Conservation (phyloP, 805 yeast genomes). For the Lipomyces orientalis region DNA sequence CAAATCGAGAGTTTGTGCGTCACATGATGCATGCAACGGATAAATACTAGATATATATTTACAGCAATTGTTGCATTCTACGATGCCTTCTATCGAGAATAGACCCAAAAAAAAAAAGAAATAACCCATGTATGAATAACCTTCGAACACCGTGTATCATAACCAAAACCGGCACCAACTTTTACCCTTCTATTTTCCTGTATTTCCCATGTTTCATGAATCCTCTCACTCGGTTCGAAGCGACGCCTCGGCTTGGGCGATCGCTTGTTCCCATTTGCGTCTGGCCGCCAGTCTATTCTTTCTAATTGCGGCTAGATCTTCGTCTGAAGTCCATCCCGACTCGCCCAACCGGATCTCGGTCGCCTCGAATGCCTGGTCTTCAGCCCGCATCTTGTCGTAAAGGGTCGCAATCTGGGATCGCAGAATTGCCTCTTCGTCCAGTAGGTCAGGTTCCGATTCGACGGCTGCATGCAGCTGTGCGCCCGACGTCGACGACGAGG, state of each 20-base stretch:
- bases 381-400: conserved; percentile 24
- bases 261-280: conserved; percentile 31
- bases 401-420: conserved; percentile 11
- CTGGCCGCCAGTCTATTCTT: conserved; percentile 31
- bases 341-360: conserved; percentile 31
- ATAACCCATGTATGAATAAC: neutral
- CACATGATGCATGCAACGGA: neutral
- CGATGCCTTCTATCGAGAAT: neutral
- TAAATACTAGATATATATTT: neutral
- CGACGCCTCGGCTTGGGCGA: conserved; percentile 16
- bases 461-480: neutral
- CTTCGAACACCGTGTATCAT: conserved; percentile 8
- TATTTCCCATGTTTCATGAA: neutral
- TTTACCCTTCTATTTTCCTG: neutral
- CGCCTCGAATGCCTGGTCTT: conserved; percentile 35
- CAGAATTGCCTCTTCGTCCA: neutral
- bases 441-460: neutral
- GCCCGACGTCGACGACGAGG: neutral
- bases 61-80: neutral
- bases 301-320: conserved; percentile 30
- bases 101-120: neutral
- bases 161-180: neutral
- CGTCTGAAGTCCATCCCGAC: conserved; percentile 35
- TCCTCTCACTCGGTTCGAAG: neutral
- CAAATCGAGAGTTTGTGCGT: no score